Percentiles rank a stretch among this genome's conserved stretches.
Conservation (phyloP, 2,329 filamentous ascomycete species). For the Ilyonectria robusta region DNA sequence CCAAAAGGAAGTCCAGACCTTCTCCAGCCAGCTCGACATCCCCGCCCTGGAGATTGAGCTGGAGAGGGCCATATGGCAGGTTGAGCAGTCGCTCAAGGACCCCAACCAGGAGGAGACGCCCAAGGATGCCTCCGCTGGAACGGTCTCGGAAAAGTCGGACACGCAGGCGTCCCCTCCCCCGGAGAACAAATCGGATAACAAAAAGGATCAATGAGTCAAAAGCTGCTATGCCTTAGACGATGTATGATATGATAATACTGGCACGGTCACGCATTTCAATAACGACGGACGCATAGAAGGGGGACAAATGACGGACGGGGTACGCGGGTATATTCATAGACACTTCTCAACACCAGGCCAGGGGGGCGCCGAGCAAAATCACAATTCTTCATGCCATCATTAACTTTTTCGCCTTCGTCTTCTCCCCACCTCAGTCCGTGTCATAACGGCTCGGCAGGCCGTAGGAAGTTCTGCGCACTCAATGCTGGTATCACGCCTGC, state of each 20-base stretch:
- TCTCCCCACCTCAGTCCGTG: constrained; percentile 19
- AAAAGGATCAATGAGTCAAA: constrained; percentile 43
- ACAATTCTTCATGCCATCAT: constrained; percentile 37
- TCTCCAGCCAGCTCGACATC: constrained; percentile 74
- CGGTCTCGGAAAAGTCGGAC: constrained; percentile 25
- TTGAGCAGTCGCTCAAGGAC: constrained; percentile 66
- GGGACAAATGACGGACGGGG: constrained; percentile 32
- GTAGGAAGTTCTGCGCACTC: constrained; percentile 39
- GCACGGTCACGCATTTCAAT: constrained; percentile 29
- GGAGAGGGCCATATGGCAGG: constrained; percentile 83
- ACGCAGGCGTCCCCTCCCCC: background rate
- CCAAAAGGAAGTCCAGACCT: constrained; percentile 67
- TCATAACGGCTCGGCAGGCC: constrained; percentile 43
- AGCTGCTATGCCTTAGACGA: constrained; percentile 33
- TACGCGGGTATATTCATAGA: constrained; percentile 48
- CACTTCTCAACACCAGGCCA: constrained; percentile 40
- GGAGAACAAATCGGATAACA: constrained; percentile 30
- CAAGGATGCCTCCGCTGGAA: constrained; percentile 29
- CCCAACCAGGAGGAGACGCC: constrained; percentile 43
- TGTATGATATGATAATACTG: constrained; percentile 45
- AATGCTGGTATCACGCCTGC: constrained; percentile 47
- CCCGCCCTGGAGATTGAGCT: constrained; percentile 81
- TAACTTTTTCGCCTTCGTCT: constrained; percentile 7
- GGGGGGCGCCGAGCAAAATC: constrained; percentile 34
- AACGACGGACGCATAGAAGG: constrained; percentile 37